A percentile compares a stretch with the other conserved stretches of the same genome.
phyloP scores from a whole-genome alignment of 164 flowering plant genomes.

The Santalum album region DNA sequence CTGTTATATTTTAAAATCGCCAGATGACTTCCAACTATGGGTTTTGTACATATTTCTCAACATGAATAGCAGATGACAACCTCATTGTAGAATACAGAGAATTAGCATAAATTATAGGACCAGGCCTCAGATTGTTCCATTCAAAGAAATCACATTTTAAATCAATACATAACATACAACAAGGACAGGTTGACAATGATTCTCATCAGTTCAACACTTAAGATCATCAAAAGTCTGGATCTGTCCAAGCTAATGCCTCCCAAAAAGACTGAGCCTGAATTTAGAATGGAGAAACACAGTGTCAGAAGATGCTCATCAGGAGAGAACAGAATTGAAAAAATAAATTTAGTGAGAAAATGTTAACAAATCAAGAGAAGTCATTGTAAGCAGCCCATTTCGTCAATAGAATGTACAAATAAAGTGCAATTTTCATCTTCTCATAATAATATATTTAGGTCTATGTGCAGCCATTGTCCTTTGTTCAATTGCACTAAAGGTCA shows the following conservation, averaged over 20 bases:
- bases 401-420: too few relatives aligned
- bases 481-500: too few relatives aligned
- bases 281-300: not conserved
- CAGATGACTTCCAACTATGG: too few relatives aligned
- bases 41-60: not conserved
- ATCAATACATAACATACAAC: not conserved
- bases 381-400: not conserved
- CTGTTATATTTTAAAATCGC: too few relatives aligned
- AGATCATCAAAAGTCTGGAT: not conserved
- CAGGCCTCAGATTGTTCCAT: not conserved
- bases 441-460: too few relatives aligned
- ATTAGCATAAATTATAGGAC: not conserved
- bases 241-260: not conserved
- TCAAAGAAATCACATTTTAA: not conserved
- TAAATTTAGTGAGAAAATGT: not conserved
- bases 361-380: not conserved
- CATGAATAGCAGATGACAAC: not conserved
- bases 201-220: not conserved
- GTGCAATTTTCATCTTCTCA: too few relatives aligned
- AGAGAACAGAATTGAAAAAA: too few relatives aligned
- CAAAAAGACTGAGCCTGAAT: conserved; percentile 4
- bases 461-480: too few relatives aligned
- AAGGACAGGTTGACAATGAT: not conserved
- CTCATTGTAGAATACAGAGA: not conserved
- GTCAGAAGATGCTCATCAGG: not conserved